These are phyloP conservation scores for Penicillium capsulatum DNA, from an alignment of 2,329 filamentous ascomycete genomes.

Conservation along the genomic window DNA sequence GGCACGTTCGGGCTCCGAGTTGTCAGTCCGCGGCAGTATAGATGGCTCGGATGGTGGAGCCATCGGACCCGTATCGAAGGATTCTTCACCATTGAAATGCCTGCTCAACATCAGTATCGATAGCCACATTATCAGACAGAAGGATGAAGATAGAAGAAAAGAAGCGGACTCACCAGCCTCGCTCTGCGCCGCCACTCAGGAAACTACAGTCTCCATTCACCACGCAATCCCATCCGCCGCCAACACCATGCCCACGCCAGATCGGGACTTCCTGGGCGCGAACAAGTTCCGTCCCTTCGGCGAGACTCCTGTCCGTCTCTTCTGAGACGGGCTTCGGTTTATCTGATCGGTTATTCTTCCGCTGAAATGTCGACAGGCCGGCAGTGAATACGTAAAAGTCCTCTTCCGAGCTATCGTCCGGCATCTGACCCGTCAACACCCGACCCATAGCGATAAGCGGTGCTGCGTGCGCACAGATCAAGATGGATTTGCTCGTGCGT, in stretches of 20 bases:
- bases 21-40: background rate
- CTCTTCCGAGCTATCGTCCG: slow-evolving; percentile 64
- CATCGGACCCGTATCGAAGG: slow-evolving; percentile 40
- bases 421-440: slow-evolving; percentile 72
- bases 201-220: slow-evolving; percentile 82
- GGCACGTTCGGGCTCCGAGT: slow-evolving; percentile 4
- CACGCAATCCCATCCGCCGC: slow-evolving; percentile 75
- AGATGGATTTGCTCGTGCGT: slow-evolving; percentile 56
- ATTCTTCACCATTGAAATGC: slow-evolving; percentile 48
- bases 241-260: slow-evolving; percentile 62
- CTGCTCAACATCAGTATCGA: slow-evolving; percentile 20
- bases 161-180: slow-evolving; percentile 83
- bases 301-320: slow-evolving; percentile 14
- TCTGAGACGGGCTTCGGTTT: too few species aligned
- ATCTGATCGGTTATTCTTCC: slow-evolving; percentile 39
- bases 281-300: slow-evolving; percentile 29
- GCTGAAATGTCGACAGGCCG: slow-evolving; percentile 65
- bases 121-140: slow-evolving; percentile 15
- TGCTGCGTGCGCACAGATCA: slow-evolving; percentile 88
- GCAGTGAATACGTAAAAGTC: slow-evolving; percentile 86
- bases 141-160: slow-evolving; percentile 21
- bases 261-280: slow-evolving; percentile 28
- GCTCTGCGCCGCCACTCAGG: slow-evolving; percentile 72
- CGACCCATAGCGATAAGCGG: slow-evolving; percentile 82
- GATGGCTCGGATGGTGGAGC: slow-evolving; percentile 18